Evolutionary conservation across 257 asterid genomes (phyloP).

Genomic region (Ophiorrhiza pumila): DNA sequence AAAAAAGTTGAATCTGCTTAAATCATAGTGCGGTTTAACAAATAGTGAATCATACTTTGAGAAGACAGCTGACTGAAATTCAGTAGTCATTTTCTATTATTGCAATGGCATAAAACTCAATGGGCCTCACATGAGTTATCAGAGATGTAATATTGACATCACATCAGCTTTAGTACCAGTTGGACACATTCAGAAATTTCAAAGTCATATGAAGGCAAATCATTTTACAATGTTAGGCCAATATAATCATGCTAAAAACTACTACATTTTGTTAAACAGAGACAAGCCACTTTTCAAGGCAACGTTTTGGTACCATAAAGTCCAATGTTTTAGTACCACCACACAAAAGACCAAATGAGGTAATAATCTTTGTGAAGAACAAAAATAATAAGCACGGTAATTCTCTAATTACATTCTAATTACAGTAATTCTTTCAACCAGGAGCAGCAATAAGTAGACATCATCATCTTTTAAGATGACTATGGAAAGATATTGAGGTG

Average conservation of each 20-base stretch:
- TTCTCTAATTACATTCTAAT: neutral
- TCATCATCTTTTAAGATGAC: neutral
- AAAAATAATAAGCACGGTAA: neutral
- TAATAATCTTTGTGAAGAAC: neutral
- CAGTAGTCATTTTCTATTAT: neutral
- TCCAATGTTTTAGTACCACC: neutral
- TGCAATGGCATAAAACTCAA: neutral
- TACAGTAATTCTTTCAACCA: neutral
- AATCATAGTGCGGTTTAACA: too few relatives aligned
- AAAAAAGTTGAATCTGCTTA: constrained; percentile 6
- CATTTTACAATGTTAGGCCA: neutral
- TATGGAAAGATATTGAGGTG: neutral
- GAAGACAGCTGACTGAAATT: neutral
- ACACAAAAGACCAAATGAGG: neutral
- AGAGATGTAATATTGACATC: neutral
- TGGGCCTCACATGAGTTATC: neutral
- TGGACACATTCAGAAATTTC: neutral
- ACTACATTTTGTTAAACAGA: neutral
- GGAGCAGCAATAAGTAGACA: neutral
- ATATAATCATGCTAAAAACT: neutral
- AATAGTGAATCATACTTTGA: neutral
- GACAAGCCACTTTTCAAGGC: neutral
- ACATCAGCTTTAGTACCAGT: neutral
- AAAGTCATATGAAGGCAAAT: neutral
- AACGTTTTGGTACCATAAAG: neutral